Conservation (phyloP, 345 rosid species). For the Pistacia atlantica region DNA sequence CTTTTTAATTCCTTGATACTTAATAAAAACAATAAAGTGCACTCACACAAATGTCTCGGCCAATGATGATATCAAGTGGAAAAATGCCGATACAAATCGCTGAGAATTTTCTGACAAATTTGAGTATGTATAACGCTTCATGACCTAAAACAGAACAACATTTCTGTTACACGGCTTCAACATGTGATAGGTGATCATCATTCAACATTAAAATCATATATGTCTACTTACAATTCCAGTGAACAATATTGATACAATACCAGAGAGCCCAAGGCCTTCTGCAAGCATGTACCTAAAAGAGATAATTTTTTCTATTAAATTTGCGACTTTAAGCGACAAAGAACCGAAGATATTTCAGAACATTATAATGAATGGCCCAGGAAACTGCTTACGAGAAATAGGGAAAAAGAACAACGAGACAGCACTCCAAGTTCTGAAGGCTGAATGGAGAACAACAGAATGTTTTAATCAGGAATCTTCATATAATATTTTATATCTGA, state of each 20-base stretch:
- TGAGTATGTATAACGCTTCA: slow-evolving; percentile 94
- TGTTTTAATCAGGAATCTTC: slow-evolving; percentile 14
- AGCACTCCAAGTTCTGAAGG: slow-evolving; percentile 97
- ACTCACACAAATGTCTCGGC: slow-evolving; percentile 96
- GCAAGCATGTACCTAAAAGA: slow-evolving; percentile 92
- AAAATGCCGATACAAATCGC: slow-evolving; percentile 88
- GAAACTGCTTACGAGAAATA: slow-evolving; percentile 78
- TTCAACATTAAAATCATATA: not conserved
- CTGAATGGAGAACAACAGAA: slow-evolving; percentile 40
- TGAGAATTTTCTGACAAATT: slow-evolving; percentile 95
- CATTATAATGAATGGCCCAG: slow-evolving; percentile 5
- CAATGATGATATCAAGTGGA: slow-evolving; percentile 92
- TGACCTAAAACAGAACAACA: slow-evolving; percentile 53
- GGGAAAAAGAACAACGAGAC: slow-evolving; percentile 96
- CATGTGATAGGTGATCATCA: not conserved
- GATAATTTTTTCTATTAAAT: slow-evolving; percentile 10
- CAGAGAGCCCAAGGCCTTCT: slow-evolving; percentile 99
- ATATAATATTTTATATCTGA: not conserved
- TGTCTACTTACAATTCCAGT: slow-evolving; percentile 84
- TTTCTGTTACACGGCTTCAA: slow-evolving; percentile 16
- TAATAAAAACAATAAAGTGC: slow-evolving; percentile 16
- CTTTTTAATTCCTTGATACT: slow-evolving; percentile 12
- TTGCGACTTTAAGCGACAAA: not conserved
- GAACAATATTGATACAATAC: slow-evolving; percentile 94
- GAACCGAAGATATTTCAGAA: not conserved